phyloP scores from a whole-genome alignment of 164 flowering plant species.

The Vitis rotundifolia region DNA sequence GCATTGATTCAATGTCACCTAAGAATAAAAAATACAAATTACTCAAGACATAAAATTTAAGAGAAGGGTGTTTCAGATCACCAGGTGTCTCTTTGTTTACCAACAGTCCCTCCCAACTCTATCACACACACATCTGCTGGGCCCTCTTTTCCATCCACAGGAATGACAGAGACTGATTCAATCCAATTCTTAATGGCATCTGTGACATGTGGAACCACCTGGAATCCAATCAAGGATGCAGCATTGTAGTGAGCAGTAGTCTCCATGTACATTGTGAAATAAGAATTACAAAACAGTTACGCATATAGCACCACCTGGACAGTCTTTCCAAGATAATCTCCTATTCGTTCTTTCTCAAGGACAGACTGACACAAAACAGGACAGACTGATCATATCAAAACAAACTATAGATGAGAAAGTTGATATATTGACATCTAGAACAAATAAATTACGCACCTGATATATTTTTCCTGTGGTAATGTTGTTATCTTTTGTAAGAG shows the following conservation, averaged over 20 bases:
- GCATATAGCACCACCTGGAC: slow-evolving; percentile 67
- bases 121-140: slow-evolving; percentile 99
- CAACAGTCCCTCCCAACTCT: slow-evolving; percentile 98
- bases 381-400: slow-evolving; percentile 4
- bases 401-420: not conserved
- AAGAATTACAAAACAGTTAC: not conserved
- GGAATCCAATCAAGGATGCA: slow-evolving; percentile 16
- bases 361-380: slow-evolving; percentile 61
- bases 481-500: slow-evolving; percentile 90
- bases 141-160: slow-evolving; percentile 93
- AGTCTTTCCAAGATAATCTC: slow-evolving; percentile 97
- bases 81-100: slow-evolving; percentile 31
- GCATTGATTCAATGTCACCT: slow-evolving; percentile 99
- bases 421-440: not conserved
- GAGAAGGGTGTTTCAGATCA: not conserved
- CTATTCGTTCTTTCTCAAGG: slow-evolving; percentile 84
- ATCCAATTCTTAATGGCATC: slow-evolving; percentile 93
- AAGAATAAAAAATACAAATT: slow-evolving; percentile 4
- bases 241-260: not conserved
- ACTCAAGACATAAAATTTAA: not conserved
- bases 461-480: slow-evolving; percentile 98
- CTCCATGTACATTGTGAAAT: not conserved
- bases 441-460: slow-evolving; percentile 54
- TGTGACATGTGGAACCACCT: slow-evolving; percentile 97
- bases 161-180: slow-evolving; percentile 72